Percentiles rank a stretch among this genome's conserved stretches.
Conservation (phyloP, 352 stramenopile genomes). For the Globisporangium recalcitrans region DNA sequence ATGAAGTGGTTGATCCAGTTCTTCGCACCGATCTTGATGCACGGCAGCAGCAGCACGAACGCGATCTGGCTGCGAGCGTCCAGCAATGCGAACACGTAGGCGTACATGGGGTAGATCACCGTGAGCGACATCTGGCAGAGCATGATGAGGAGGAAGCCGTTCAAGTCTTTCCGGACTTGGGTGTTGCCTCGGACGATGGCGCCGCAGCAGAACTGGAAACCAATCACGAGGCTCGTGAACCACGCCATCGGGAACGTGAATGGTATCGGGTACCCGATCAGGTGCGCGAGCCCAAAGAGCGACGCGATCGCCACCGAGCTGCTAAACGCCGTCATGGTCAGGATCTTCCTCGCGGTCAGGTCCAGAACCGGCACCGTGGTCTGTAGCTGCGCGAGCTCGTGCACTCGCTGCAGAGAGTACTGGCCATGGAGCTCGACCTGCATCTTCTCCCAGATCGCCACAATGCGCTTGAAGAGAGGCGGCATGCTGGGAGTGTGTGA, state of each 20-base stretch:
- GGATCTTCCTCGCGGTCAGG: background rate
- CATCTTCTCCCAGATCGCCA: too few species aligned
- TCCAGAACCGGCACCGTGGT: too few species aligned
- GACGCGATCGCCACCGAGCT: background rate
- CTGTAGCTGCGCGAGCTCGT: too few species aligned
- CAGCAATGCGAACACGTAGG: background rate
- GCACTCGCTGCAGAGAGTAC: too few species aligned
- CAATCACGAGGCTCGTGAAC: conserved; percentile 6
- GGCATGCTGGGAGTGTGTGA: too few species aligned
- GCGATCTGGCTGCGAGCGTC: background rate
- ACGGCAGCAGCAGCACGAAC: background rate
- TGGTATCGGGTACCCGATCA: conserved; percentile 25
- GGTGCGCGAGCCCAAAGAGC: background rate
- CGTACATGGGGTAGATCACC: background rate
- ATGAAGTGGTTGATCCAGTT: too few species aligned
- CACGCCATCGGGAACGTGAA: conserved; percentile 16
- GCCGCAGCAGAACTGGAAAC: background rate
- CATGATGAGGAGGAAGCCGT: background rate
- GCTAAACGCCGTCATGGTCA: background rate
- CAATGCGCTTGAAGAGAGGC: too few species aligned
- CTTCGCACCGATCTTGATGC: background rate
- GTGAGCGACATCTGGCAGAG: conserved; percentile 8
- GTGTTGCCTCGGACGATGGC: conserved; percentile 9
- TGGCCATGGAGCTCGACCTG: too few species aligned
- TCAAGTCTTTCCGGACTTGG: conserved; percentile 7